Evolutionary conservation across 352 stramenopile species (phyloP).

Genomic region (Phytopythium montanum): DNA sequence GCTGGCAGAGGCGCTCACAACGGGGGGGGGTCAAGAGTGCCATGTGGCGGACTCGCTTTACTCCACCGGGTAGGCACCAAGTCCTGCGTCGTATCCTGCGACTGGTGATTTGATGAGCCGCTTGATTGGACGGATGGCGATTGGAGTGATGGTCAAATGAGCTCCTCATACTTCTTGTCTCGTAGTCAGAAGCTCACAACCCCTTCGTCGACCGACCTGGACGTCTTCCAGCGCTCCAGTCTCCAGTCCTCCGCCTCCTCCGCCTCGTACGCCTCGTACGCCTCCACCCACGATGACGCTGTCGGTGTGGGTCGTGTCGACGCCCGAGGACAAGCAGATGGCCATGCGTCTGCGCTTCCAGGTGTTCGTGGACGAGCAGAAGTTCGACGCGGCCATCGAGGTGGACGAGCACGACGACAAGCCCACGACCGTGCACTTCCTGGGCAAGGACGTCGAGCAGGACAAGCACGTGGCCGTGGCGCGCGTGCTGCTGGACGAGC

Average conservation of each 20-base stretch:
- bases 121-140: neutral
- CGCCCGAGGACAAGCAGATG: slow-evolving; percentile 22
- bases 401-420: slow-evolving; percentile 40
- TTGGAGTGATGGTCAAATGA: neutral
- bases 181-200: neutral
- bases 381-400: slow-evolving; percentile 19
- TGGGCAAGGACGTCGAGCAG: slow-evolving; percentile 53
- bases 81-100: neutral
- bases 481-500: slow-evolving; percentile 30
- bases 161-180: neutral
- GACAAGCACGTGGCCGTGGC: slow-evolving; percentile 60
- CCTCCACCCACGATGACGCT: slow-evolving; percentile 14
- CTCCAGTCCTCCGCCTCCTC: neutral
- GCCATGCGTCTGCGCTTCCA: slow-evolving; percentile 25
- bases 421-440: slow-evolving; percentile 51
- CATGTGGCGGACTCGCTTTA: no score
- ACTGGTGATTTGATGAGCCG: neutral
- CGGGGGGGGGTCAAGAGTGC: no score
- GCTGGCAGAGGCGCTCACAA: no score
- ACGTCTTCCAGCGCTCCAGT: neutral
- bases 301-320: slow-evolving; percentile 24
- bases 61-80: no score
- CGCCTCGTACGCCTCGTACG: neutral
- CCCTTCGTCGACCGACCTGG: neutral
- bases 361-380: slow-evolving; percentile 39